Evolutionary conservation across 2,329 filamentous ascomycete species (phyloP), one percentile per base, ranked within the genome.

Genomic region (Trichoderma polysporum): DNA sequence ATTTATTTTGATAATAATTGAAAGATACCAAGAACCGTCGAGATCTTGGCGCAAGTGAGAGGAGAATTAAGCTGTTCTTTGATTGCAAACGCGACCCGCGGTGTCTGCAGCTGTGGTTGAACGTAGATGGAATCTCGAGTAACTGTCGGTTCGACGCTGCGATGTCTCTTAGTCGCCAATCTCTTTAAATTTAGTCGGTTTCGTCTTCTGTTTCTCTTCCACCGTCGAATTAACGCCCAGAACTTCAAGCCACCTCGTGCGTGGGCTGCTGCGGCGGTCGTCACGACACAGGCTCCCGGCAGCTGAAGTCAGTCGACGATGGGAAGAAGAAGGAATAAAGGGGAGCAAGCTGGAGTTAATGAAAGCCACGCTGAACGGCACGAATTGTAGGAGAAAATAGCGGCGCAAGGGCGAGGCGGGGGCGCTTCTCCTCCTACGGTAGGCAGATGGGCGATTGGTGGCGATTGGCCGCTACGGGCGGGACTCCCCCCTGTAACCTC

Each of bases 401-500:
- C 45, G 54, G 52, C 52, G 54, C 25, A 57, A 19, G 47, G 54
- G 45, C 61, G 49, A 54, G 61, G 61, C 50, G 62, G 62, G 62
- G 53, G 62, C 59, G 59, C 59, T 53, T 62, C 59, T 53, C 59
- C 47, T 53, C 47, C 47, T 31, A 31, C 27, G 49, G 47, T 62
- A 39, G 33, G 31, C 9, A 52, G 59, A 52, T 53, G 59, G 52
- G 53, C 62, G 37, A 49, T 49, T 47, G 53, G 53, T 50, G 65
- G 65, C 65, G 65, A 66, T 61, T 66, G 65, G 65, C 49, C 37
- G 27, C 49, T 45, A 45, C 41, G 41, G 22, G 65, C 29, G 25
- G 57, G 53, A 35, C 49, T 45, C 59, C 45, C 64, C 64, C 65
- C 65, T 66, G 65, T 61, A 61, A 37, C 57, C 65, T 61, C 65